Percentiles rank a stretch among this genome's conserved stretches.
phyloP scores from a whole-genome alignment of 768 basidiomycete species.

The Tremella mesenterica region DNA sequence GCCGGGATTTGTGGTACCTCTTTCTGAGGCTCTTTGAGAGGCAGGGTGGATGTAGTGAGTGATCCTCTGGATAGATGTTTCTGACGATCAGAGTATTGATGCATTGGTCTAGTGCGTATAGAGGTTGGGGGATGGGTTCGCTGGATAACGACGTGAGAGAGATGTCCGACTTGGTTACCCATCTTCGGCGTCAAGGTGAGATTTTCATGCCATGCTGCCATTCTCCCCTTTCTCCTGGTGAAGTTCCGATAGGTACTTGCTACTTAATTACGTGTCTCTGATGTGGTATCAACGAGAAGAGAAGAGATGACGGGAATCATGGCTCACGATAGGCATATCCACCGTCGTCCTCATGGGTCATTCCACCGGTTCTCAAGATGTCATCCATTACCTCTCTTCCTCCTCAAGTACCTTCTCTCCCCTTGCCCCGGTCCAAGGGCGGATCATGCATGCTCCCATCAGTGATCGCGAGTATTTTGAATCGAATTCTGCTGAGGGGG shows the following conservation, averaged over 20 bases:
- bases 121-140: conserved; percentile 27
- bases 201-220: no score
- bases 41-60: conserved; percentile 36
- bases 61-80: background rate
- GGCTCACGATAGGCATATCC: conserved; percentile 14
- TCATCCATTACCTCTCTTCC: conserved; percentile 37
- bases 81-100: conserved; percentile 24
- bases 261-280: background rate
- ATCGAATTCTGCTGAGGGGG: background rate
- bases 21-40: conserved; percentile 17
- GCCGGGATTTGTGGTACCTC: conserved; percentile 15
- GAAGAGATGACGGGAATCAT: background rate
- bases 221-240: no score
- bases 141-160: conserved; percentile 32
- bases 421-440: conserved; percentile 24
- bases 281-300: background rate
- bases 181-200: conserved; percentile 29
- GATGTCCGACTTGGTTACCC: conserved; percentile 30
- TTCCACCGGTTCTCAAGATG: conserved; percentile 41
- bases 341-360: conserved; percentile 39
- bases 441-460: conserved; percentile 43
- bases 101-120: conserved; percentile 35
- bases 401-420: no score
- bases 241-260: no score
- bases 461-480: conserved; percentile 32